phyloP scores from a whole-genome alignment of 345 rosid species.

The Ceriops zippeliana region DNA sequence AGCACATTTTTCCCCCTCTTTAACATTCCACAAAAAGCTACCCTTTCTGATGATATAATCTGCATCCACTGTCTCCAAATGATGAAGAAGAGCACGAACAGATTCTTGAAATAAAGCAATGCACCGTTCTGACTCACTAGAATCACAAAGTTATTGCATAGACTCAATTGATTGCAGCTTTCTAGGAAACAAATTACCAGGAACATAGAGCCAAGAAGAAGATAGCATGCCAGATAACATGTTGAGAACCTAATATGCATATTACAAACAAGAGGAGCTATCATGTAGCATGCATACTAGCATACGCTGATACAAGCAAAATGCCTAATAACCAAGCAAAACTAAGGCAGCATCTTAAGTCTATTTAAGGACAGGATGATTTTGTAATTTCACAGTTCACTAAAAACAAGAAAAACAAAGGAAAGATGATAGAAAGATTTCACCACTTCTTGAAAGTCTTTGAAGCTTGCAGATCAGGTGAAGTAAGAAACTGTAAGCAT shows the following conservation, averaged over 20 bases:
- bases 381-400: background rate
- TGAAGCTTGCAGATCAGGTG: too few relatives aligned
- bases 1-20: constrained; percentile 72
- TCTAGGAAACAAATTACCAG: constrained; percentile 1
- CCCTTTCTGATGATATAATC: constrained; percentile 30
- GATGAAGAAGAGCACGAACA: constrained; percentile 54
- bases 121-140: constrained; percentile 63
- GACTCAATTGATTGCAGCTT: background rate
- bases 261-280: background rate
- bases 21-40: constrained; percentile 44
- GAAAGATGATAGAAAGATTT: background rate
- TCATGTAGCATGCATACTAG: background rate
- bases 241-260: background rate
- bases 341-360: background rate
- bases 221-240: background rate
- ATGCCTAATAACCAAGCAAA: background rate
- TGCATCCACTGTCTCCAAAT: constrained; percentile 59
- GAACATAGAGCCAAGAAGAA: background rate
- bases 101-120: constrained; percentile 73
- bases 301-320: background rate
- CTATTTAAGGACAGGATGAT: background rate
- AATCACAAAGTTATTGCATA: constrained; percentile 14
- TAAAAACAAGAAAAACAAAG: background rate
- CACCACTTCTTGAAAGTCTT: too few relatives aligned
- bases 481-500: too few relatives aligned